Conservation (phyloP, 805 yeast genomes). For the Candida ortonii region DNA sequence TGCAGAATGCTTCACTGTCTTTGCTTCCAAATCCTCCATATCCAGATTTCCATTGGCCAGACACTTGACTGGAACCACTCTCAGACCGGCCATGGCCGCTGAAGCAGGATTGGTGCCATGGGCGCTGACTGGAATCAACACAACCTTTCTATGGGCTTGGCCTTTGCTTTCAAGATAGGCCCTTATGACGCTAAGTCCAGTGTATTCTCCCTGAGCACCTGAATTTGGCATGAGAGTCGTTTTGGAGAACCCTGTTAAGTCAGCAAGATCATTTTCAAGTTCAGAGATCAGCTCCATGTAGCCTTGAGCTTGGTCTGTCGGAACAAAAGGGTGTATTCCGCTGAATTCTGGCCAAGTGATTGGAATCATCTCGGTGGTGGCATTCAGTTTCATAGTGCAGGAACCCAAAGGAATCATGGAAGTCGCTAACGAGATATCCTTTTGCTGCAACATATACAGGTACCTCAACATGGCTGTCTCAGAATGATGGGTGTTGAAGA, state of each 20-base stretch:
- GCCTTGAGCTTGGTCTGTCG: constrained; percentile 84
- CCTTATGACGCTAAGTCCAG: constrained; percentile 85
- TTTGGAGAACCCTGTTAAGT: constrained; percentile 89
- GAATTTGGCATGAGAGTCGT: constrained; percentile 95
- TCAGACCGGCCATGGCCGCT: constrained; percentile 95
- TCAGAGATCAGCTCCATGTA: constrained; percentile 72
- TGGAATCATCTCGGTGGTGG: constrained; percentile 93
- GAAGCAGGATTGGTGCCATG: constrained; percentile 99
- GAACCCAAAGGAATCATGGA: constrained; percentile 98
- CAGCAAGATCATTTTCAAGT: constrained; percentile 79
- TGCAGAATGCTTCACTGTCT: constrained; percentile 66
- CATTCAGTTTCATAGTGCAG: constrained; percentile 96
- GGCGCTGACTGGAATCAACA: constrained; percentile 94
- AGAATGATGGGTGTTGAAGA: constrained; percentile 84
- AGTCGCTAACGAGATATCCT: constrained; percentile 89
- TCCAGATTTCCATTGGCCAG: constrained; percentile 82
- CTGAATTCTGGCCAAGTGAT: constrained; percentile 93
- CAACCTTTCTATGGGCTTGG: constrained; percentile 72
- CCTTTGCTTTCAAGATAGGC: constrained; percentile 71
- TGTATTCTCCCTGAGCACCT: constrained; percentile 98
- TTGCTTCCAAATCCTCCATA: constrained; percentile 64
- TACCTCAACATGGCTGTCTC: constrained; percentile 95
- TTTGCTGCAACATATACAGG: constrained; percentile 76
- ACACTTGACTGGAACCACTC: constrained; percentile 91
- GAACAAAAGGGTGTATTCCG: constrained; percentile 89